These are phyloP conservation scores for Durusdinium trenchii DNA, from an alignment of 73 alveolate species.

Conservation along the genomic window DNA sequence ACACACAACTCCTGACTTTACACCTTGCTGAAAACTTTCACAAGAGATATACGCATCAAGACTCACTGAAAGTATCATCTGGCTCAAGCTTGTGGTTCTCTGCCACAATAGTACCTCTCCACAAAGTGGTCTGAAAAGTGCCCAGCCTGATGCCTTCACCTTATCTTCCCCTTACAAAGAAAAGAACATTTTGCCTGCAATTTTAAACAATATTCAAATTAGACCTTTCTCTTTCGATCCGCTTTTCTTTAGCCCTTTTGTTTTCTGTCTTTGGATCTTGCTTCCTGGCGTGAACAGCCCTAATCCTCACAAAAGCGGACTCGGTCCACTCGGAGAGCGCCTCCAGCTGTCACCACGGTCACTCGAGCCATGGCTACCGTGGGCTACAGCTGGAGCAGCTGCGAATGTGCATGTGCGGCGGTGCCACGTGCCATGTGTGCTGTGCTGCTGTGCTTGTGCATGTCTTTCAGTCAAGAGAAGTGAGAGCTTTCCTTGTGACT, in stretches of 20 bases:
- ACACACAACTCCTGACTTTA: too few relatives aligned
- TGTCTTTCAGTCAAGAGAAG: too few relatives aligned
- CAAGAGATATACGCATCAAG: too few relatives aligned
- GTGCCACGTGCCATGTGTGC: too few relatives aligned
- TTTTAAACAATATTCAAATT: too few relatives aligned
- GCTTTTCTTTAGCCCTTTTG: neutral
- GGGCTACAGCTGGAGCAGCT: too few relatives aligned
- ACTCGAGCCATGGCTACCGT: conserved; percentile 42
- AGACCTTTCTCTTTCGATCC: too few relatives aligned
- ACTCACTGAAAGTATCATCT: neutral
- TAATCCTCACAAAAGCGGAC: neutral
- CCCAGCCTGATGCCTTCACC: too few relatives aligned
- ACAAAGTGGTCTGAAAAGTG: neutral
- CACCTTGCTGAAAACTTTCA: neutral
- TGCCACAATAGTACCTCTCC: conserved; percentile 11
- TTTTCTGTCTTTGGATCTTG: neutral
- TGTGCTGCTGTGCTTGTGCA: too few relatives aligned
- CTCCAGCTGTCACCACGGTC: conserved; percentile 37
- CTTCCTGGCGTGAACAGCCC: neutral
- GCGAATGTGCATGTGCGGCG: too few relatives aligned
- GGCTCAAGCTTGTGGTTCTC: conserved; percentile 37
- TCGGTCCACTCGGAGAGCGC: neutral
- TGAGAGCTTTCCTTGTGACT: too few relatives aligned
- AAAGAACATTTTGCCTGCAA: too few relatives aligned
- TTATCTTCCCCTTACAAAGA: neutral